Evolutionary conservation across 2,329 filamentous ascomycete genomes (phyloP).

Genomic region (Fulvia fulva): DNA sequence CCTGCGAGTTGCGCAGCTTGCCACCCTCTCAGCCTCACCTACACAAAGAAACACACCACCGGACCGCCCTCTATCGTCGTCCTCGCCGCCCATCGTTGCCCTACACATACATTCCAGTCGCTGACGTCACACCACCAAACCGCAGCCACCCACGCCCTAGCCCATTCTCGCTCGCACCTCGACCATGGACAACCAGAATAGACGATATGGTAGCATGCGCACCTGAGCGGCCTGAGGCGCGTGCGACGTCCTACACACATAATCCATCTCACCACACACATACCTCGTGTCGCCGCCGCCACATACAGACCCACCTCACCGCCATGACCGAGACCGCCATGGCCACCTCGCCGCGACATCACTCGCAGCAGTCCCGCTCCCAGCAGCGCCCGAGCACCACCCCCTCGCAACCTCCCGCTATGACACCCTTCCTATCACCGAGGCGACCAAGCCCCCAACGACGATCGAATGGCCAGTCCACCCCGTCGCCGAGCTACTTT

Average conservation of each 20-base stretch:
- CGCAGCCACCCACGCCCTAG: not conserved
- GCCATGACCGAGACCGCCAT: slow-evolving; percentile 22
- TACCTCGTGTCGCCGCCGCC: slow-evolving; percentile 1
- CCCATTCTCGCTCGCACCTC: not conserved
- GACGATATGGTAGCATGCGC: not conserved
- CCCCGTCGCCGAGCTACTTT: slow-evolving; percentile 79
- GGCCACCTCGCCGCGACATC: slow-evolving; percentile 24
- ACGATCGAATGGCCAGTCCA: slow-evolving; percentile 15
- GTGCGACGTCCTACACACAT: not conserved
- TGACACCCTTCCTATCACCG: slow-evolving; percentile 30
- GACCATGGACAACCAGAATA: not conserved
- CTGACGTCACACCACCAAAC: not conserved
- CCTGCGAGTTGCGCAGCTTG: too few species aligned
- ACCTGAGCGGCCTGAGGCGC: not conserved
- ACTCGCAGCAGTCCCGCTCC: slow-evolving; percentile 4
- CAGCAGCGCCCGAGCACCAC: slow-evolving; percentile 14
- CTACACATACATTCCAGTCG: not conserved
- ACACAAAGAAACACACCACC: too few species aligned
- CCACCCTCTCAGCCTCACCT: too few species aligned
- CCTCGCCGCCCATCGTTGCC: too few species aligned
- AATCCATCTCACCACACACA: not conserved
- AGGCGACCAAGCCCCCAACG: slow-evolving; percentile 21
- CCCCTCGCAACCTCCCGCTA: slow-evolving; percentile 22
- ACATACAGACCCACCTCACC: not conserved
- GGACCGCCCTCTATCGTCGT: not conserved